phyloP scores from a whole-genome alignment of 331 rosid genomes.

The Stylosanthes scabra region DNA sequence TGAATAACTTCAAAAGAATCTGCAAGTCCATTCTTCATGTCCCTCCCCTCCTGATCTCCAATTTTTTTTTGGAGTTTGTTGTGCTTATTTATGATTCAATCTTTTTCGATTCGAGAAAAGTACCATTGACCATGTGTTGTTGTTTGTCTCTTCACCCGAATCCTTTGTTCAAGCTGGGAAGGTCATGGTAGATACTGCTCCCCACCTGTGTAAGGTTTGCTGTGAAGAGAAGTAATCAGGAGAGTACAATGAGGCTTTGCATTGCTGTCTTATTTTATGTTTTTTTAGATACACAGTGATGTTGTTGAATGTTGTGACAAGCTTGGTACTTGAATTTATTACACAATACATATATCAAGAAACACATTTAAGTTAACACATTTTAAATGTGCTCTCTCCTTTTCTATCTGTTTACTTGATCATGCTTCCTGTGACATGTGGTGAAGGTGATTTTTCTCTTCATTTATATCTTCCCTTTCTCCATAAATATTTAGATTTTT shows the following conservation, averaged over 20 bases:
- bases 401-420: constrained; percentile 37
- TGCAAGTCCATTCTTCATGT: constrained; percentile 56
- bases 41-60: constrained; percentile 48
- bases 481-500: constrained; percentile 31
- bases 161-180: constrained; percentile 59
- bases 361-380: constrained; percentile 49
- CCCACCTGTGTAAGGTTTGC: constrained; percentile 60
- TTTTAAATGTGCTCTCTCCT: constrained; percentile 47
- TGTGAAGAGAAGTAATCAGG: constrained; percentile 56
- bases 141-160: constrained; percentile 55
- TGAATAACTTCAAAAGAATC: constrained; percentile 69
- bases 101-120: constrained; percentile 50
- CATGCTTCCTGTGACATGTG: constrained; percentile 24
- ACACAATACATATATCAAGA: constrained; percentile 63
- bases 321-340: constrained; percentile 65
- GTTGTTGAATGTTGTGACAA: constrained; percentile 65
- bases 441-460: not conserved
- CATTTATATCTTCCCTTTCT: not conserved
- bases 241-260: constrained; percentile 71
- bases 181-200: constrained; percentile 46
- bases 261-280: constrained; percentile 52
- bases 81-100: constrained; percentile 60
- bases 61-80: constrained; percentile 47
- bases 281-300: constrained; percentile 54
- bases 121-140: constrained; percentile 49